Base-by-base conservation (phyloP, 2,329 filamentous ascomycete species). In the Malbranchea zuffiana region DNA sequence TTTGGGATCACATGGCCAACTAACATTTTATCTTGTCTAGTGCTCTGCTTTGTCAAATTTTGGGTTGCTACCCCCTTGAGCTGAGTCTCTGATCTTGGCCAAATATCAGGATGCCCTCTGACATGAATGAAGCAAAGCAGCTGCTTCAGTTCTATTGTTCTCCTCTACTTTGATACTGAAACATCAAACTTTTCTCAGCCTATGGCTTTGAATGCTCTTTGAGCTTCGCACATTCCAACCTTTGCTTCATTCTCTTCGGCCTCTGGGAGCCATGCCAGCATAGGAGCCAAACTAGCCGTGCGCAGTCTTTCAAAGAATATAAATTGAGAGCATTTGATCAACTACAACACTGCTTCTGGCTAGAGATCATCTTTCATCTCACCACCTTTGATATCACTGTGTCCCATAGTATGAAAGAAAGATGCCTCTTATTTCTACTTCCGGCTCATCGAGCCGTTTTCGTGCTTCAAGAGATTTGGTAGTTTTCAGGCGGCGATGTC, bases 181-280 rank as follows among this genome's bases (percentile, higher is more conserved):
- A 30, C 13, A 5, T 30, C 28, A 30, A 30, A 30, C 26, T 16
- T 5, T 30, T 30, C 12, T 3, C 12, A 8, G 13, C 19, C 28
- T 12, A 30, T 17, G 19, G 19, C 28, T 30, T 30, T 30, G 28
- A 30, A 13, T 16, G 8, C 28, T 11, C 28, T 30, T 30, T 30
- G 28, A 30, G 28, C 28, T 16, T 30, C 7, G 19, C 16, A 17
- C 28, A n/a, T 30, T 30, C 12, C 28, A 8, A 11, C 6, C 28
- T 7, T 12, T 15, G 28, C 10, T 30, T 30, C 28, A 8, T 8
- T 16, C 28, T 30, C 28, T 30, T 30, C 19, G 12, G 12, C 19
- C 19, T 30, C 13, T 11, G 28, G 19, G 12, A 11, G 28, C 6
- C 28, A 7, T 11, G 11, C 12, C 12, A 16, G 19, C 6, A 30